Evolutionary conservation across 129 eudicot species (phyloP).

Genomic region (Calendula officinalis): DNA sequence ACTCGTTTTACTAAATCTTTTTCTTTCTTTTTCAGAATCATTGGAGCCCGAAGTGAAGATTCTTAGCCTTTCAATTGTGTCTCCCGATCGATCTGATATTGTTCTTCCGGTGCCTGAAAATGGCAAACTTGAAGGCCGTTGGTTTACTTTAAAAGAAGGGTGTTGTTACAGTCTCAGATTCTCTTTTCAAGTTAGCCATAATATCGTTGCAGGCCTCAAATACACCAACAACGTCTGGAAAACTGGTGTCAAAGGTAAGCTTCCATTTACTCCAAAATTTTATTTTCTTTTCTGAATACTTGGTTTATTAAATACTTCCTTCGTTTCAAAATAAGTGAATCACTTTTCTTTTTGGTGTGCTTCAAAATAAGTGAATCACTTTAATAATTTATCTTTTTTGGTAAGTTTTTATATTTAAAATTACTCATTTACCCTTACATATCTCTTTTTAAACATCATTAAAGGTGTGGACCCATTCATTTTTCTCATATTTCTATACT

Average conservation of each 20-base stretch:
- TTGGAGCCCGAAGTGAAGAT: conserved; percentile 73
- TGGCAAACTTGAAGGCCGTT: conserved; percentile 58
- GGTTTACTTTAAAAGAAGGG: conserved; percentile 76
- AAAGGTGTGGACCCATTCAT: too few species aligned
- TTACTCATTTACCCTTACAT: too few species aligned
- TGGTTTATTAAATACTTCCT: too few species aligned
- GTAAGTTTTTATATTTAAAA: too few species aligned
- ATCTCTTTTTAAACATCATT: too few species aligned
- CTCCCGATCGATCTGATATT: conserved; percentile 57
- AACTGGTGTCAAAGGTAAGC: conserved; percentile 65
- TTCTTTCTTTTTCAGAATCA: conserved; percentile 38
- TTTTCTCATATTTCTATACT: too few species aligned
- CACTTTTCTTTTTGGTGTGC: too few species aligned
- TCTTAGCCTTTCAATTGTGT: conserved; percentile 55
- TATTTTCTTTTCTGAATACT: too few species aligned
- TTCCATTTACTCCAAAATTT: background rate
- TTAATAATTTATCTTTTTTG: too few species aligned
- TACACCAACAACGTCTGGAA: conserved; percentile 69
- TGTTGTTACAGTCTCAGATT: conserved; percentile 57
- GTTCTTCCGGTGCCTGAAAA: conserved; percentile 57
- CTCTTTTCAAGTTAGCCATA: conserved; percentile 64
- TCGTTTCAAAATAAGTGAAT: too few species aligned
- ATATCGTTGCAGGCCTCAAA: conserved; percentile 63
- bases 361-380: too few species aligned
- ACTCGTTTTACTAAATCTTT: too few species aligned